Evolutionary conservation across 2,329 filamentous ascomycete genomes (phyloP).

Genomic region (Aspergillus glaucus): DNA sequence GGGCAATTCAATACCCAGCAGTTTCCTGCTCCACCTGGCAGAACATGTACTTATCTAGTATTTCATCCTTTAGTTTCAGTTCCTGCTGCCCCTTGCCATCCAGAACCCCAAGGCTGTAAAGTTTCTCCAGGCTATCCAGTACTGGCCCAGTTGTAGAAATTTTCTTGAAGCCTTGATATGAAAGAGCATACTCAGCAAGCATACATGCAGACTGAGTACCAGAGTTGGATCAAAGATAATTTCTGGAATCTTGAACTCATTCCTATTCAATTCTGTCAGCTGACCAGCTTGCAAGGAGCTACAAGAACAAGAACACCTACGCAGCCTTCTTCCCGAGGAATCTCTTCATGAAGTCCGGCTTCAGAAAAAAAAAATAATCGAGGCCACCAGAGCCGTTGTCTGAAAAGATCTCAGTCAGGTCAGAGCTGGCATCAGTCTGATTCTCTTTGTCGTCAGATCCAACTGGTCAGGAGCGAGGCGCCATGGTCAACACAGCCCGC

Average conservation of each 20-base stretch:
- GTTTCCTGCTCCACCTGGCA: conserved; percentile 18
- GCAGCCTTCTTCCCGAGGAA: conserved; percentile 15
- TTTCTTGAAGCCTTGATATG: not conserved
- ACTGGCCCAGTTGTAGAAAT: not conserved
- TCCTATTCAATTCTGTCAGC: conserved; percentile 12
- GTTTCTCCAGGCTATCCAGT: conserved; percentile 25
- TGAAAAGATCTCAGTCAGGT: conserved; percentile 7
- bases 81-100: conserved; percentile 25
- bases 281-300: not conserved
- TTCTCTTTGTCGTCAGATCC: conserved; percentile 3
- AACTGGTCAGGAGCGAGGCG: conserved; percentile 1
- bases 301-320: conserved; percentile 9
- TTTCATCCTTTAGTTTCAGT: conserved; percentile 25
- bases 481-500: conserved; percentile 1
- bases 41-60: conserved; percentile 28
- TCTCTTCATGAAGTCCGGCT: conserved; percentile 4
- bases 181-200: conserved; percentile 20
- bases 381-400: conserved; percentile 9
- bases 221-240: conserved; percentile 33
- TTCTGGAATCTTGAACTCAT: conserved; percentile 29
- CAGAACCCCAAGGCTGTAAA: conserved; percentile 30
- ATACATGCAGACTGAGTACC: conserved; percentile 30
- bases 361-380: conserved; percentile 11
- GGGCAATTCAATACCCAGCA: conserved; percentile 19
- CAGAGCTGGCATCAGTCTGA: conserved; percentile 10